Percentiles rank a stretch among this genome's conserved stretches.
These are phyloP conservation scores for Sanghuangporus sanghuang DNA, from an alignment of 1,284 basidiomycete genomes.

Conservation along the genomic window DNA sequence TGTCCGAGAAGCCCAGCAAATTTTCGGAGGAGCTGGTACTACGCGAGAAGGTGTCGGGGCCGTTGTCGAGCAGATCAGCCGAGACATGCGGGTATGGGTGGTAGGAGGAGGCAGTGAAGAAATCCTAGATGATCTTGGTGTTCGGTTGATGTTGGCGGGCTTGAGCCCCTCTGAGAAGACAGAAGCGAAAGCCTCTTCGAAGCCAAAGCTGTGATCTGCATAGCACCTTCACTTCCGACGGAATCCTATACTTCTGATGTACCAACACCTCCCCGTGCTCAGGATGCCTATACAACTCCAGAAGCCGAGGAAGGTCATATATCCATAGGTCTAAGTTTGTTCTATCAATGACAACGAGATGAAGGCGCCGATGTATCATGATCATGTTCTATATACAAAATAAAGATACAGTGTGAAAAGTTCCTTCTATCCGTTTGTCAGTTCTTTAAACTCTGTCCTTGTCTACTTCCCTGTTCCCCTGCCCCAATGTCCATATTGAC, in stretches of 20 bases:
- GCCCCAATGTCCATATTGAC: constrained; percentile 5
- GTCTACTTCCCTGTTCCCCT: background rate
- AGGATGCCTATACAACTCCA: no score
- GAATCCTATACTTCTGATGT: background rate
- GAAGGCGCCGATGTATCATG: no score
- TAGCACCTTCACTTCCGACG: background rate
- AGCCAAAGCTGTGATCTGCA: background rate
- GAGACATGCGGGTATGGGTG: constrained; percentile 20
- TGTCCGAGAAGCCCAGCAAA: constrained; percentile 19
- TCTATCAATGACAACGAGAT: background rate
- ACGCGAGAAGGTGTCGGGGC: constrained; percentile 18
- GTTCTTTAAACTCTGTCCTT: background rate
- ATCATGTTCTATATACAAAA: background rate
- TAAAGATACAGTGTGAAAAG: background rate
- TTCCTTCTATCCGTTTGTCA: no score
- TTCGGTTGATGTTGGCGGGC: constrained; percentile 2
- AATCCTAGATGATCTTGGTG: constrained; percentile 20
- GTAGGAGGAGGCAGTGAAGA: constrained; percentile 22
- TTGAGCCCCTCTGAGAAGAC: background rate
- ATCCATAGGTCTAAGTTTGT: background rate
- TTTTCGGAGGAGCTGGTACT: constrained; percentile 20
- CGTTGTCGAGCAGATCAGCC: constrained; percentile 21
- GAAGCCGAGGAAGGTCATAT: no score
- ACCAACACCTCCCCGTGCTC: background rate
- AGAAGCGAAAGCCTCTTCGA: background rate